Conservation (phyloP, 2,329 filamentous ascomycete species). For the Colletotrichum sp. region DNA sequence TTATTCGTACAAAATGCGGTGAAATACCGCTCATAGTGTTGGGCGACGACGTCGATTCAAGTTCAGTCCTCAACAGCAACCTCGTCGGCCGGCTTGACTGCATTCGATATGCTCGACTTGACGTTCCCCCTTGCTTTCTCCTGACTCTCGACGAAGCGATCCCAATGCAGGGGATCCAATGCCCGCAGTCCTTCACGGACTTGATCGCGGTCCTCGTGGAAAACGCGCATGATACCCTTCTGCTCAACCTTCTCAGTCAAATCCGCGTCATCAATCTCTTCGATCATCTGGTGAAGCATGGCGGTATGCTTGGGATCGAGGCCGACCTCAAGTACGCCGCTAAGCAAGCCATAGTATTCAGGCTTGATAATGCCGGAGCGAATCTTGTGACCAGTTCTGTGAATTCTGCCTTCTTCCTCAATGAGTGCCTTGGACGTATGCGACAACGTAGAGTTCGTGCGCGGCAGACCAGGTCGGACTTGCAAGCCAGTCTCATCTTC, state of each 20-base stretch:
- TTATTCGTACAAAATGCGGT: conserved; percentile 11
- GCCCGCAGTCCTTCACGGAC: conserved; percentile 57
- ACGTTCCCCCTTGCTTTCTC: conserved; percentile 63
- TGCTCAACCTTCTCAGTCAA: conserved; percentile 57
- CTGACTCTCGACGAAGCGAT: conserved; percentile 66
- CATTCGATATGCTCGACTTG: conserved; percentile 35
- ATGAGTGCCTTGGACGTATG: conserved; percentile 56
- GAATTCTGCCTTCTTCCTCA: conserved; percentile 62
- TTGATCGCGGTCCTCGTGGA: conserved; percentile 62
- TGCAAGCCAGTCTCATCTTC: conserved; percentile 55
- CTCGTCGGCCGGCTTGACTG: conserved; percentile 37
- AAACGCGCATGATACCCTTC: conserved; percentile 65
- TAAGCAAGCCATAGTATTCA: conserved; percentile 56
- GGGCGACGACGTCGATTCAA: background rate
- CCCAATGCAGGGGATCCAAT: conserved; percentile 71
- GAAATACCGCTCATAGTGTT: background rate
- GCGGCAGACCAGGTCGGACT: conserved; percentile 46
- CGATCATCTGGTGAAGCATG: conserved; percentile 66
- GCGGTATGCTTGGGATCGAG: conserved; percentile 55
- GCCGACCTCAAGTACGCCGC: conserved; percentile 53
- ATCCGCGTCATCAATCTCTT: conserved; percentile 66
- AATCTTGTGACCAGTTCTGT: conserved; percentile 63
- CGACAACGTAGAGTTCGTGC: conserved; percentile 58
- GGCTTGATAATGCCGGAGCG: conserved; percentile 57
- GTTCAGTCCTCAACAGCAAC: conserved; percentile 45